phyloP scores from a whole-genome alignment of 805 yeast genomes.

The Yamadazyma olivae region DNA sequence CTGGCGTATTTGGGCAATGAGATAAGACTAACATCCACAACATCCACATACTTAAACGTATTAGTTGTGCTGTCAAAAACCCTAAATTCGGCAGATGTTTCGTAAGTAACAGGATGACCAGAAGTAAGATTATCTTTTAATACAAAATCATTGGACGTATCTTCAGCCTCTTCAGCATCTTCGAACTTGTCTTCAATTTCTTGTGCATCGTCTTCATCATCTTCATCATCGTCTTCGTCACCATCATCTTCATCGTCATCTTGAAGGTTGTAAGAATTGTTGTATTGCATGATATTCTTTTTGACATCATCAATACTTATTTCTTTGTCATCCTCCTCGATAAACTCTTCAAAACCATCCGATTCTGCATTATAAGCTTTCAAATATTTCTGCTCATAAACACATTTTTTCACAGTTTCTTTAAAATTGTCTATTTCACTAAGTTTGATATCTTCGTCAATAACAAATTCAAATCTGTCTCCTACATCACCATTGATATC shows the following conservation, averaged over 20 bases:
- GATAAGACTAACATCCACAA: constrained; percentile 22
- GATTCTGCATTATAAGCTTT: constrained; percentile 13
- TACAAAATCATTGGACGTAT: background rate
- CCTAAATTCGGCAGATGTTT: constrained; percentile 1
- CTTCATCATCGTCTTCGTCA: constrained; percentile 24
- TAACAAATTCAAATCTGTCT: constrained; percentile 77
- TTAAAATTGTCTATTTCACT: constrained; percentile 62
- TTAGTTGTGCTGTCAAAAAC: background rate
- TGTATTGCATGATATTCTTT: constrained; percentile 10
- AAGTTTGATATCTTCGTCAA: constrained; percentile 55
- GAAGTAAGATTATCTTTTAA: background rate
- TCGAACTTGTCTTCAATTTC: constrained; percentile 9
- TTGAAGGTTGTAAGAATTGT: constrained; percentile 1
- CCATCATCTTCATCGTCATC: constrained; percentile 18
- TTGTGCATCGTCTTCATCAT: constrained; percentile 10
- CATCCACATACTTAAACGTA: constrained; percentile 1
- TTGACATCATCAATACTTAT: constrained; percentile 22
- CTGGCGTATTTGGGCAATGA: constrained; percentile 51
- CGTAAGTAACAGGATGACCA: background rate
- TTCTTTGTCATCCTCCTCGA: constrained; percentile 24
- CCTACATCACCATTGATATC: constrained; percentile 86
- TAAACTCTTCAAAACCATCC: constrained; percentile 52
- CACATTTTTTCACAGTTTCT: constrained; percentile 59
- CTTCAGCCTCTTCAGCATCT: constrained; percentile 7
- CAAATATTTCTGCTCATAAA: constrained; percentile 65